These are phyloP conservation scores for Triticum urartu DNA, from an alignment of 176 grass and related monocot species.

Conservation along the genomic window DNA sequence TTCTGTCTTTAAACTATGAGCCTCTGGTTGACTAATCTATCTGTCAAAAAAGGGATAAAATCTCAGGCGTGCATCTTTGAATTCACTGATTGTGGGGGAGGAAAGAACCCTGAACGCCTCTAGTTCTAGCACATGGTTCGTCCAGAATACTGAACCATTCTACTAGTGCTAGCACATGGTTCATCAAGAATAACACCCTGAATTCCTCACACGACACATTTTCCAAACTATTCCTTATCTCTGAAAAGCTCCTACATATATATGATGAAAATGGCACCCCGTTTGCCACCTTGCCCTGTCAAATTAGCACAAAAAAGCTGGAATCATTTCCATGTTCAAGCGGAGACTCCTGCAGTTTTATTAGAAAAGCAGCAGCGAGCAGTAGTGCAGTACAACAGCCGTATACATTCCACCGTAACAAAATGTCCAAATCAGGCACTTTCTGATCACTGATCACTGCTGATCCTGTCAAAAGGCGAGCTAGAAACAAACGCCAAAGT, in stretches of 20 bases:
- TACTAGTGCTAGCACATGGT: neutral
- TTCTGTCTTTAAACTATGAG: constrained; percentile 17
- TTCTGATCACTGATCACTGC: constrained; percentile 15
- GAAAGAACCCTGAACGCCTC: constrained; percentile 2
- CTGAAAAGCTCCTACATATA: neutral
- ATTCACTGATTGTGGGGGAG: neutral
- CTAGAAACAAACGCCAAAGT: constrained; percentile 33
- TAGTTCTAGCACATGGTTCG: neutral
- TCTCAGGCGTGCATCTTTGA: neutral
- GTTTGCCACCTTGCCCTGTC: neutral
- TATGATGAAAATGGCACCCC: constrained; percentile 21
- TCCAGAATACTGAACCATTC: neutral
- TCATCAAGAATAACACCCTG: neutral
- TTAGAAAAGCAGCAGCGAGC: neutral
- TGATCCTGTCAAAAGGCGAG: constrained; percentile 43
- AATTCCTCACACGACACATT: neutral
- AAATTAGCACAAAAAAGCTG: constrained; percentile 25
- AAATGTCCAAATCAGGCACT: constrained; percentile 14
- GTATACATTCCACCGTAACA: constrained; percentile 25
- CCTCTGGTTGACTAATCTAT: neutral
- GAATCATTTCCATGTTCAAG: constrained; percentile 44
- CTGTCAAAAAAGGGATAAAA: neutral
- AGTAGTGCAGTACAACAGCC: neutral
- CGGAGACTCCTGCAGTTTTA: neutral
- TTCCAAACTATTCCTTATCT: constrained; percentile 28